These are phyloP conservation scores for Pseudonitzschia multistriata DNA, from an alignment of 108 stramenopile genomes.

Conservation along the genomic window DNA sequence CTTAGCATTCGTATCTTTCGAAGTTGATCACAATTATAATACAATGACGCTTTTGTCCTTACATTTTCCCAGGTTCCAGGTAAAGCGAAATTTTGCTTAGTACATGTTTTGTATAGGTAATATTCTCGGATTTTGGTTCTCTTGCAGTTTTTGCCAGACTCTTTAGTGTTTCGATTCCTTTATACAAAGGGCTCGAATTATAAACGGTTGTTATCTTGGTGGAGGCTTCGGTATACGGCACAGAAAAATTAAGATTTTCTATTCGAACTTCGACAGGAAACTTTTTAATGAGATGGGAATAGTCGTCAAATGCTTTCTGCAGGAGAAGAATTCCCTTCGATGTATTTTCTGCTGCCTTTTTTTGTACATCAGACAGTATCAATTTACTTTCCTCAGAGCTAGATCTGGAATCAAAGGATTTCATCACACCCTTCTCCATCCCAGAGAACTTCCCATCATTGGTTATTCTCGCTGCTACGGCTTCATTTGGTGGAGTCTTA, in stretches of 20 bases:
- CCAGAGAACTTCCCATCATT: neutral
- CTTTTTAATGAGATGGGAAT: neutral
- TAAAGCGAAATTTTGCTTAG: slow-evolving; percentile 55
- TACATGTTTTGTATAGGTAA: slow-evolving; percentile 23
- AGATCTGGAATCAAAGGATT: neutral
- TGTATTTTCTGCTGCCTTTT: slow-evolving; percentile 14
- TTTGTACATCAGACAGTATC: slow-evolving; percentile 24
- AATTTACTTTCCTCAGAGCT: neutral
- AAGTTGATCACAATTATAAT: too few relatives aligned
- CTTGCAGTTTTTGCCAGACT: neutral
- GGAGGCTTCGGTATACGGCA: slow-evolving; percentile 13
- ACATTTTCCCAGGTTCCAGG: slow-evolving; percentile 62
- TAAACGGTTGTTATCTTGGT: slow-evolving; percentile 47
- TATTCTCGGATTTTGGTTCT: neutral
- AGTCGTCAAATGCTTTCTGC: slow-evolving; percentile 15
- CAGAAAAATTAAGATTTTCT: slow-evolving; percentile 32
- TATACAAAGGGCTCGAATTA: slow-evolving; percentile 38
- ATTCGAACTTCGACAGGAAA: slow-evolving; percentile 48
- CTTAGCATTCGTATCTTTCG: too few relatives aligned
- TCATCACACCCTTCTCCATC: neutral
- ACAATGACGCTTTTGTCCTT: slow-evolving; percentile 30
- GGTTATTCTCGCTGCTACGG: neutral
- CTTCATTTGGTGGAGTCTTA: neutral
- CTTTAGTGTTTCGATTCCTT: slow-evolving; percentile 26
- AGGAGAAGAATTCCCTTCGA: slow-evolving; percentile 6